A percentile compares a stretch with the other conserved stretches of the same genome.
Conservation (phyloP, 495 filamentous ascomycete species). For the Cercophora sp. region DNA sequence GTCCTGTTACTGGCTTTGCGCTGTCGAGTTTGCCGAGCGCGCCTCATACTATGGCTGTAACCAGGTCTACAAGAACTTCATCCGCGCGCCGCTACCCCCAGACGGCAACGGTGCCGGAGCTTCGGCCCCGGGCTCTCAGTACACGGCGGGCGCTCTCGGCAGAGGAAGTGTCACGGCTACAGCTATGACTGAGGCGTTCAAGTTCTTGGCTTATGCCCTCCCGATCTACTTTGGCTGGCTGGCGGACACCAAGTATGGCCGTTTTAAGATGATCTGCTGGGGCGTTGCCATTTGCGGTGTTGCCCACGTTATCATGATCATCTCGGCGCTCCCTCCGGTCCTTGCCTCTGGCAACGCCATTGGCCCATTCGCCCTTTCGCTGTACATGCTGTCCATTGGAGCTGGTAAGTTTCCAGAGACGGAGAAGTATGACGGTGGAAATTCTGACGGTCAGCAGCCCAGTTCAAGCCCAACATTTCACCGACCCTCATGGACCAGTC, state of each 20-base stretch:
- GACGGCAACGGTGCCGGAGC: slow-evolving; percentile 58
- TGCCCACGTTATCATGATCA: slow-evolving; percentile 59
- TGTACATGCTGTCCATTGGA: slow-evolving; percentile 55
- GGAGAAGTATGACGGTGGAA: background rate
- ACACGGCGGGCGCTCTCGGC: slow-evolving; percentile 56
- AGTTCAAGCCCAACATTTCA: slow-evolving; percentile 65
- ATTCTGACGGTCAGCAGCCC: slow-evolving; percentile 14
- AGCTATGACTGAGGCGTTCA: slow-evolving; percentile 53
- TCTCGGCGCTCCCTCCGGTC: slow-evolving; percentile 54
- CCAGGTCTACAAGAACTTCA: slow-evolving; percentile 58
- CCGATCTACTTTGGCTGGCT: slow-evolving; percentile 58
- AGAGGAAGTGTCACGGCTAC: slow-evolving; percentile 56
- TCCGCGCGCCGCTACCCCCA: slow-evolving; percentile 45
- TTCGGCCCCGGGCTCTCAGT: slow-evolving; percentile 44
- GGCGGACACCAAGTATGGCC: slow-evolving; percentile 53
- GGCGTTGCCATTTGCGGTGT: slow-evolving; percentile 57
- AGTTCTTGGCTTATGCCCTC: slow-evolving; percentile 54
- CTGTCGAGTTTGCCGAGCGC: slow-evolving; percentile 57
- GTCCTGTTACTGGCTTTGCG: slow-evolving; percentile 48
- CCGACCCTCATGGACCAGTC: slow-evolving; percentile 73
- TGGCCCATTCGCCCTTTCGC: slow-evolving; percentile 52
- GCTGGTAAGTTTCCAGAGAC: slow-evolving; percentile 49
- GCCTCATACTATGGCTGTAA: slow-evolving; percentile 56
- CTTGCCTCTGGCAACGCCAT: slow-evolving; percentile 53
- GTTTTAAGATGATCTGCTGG: slow-evolving; percentile 57